Conservation (phyloP, 768 basidiomycete genomes). For the Rhizopogon rudus region DNA sequence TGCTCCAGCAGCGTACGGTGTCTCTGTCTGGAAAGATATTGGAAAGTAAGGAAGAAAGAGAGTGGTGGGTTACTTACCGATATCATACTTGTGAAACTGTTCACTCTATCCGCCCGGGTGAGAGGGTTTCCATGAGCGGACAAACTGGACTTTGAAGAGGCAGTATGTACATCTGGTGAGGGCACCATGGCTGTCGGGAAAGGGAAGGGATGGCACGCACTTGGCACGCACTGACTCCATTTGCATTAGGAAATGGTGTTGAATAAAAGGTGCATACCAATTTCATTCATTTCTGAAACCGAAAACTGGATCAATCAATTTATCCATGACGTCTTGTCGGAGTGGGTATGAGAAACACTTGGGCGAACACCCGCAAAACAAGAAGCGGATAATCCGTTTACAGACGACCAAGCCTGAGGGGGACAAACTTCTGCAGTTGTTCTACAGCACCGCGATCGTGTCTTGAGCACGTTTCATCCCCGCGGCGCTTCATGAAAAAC, state of each 20-base stretch:
- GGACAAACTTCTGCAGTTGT: no score
- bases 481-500: no score
- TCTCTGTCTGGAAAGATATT: slow-evolving; percentile 16
- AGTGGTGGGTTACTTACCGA: slow-evolving; percentile 12
- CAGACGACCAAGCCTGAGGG: no score
- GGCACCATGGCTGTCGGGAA: slow-evolving; percentile 12
- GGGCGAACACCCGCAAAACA: no score
- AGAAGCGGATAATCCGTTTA: background rate
- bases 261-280: background rate
- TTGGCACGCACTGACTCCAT: background rate
- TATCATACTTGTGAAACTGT: slow-evolving; percentile 18
- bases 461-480: no score
- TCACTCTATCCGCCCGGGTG: slow-evolving; percentile 16
- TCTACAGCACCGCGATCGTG: no score
- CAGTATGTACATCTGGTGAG: slow-evolving; percentile 3
- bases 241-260: background rate
- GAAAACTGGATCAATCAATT: no score
- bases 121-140: slow-evolving; percentile 8
- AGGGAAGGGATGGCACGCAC: background rate
- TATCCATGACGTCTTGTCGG: background rate
- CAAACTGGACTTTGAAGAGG: slow-evolving; percentile 10
- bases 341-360: background rate
- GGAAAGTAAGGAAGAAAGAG: background rate
- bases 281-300: background rate
- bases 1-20: slow-evolving; percentile 38